These are phyloP conservation scores for Cutaneotrichosporon curvatum DNA, from an alignment of 1,284 basidiomycete species.

Conservation along the genomic window DNA sequence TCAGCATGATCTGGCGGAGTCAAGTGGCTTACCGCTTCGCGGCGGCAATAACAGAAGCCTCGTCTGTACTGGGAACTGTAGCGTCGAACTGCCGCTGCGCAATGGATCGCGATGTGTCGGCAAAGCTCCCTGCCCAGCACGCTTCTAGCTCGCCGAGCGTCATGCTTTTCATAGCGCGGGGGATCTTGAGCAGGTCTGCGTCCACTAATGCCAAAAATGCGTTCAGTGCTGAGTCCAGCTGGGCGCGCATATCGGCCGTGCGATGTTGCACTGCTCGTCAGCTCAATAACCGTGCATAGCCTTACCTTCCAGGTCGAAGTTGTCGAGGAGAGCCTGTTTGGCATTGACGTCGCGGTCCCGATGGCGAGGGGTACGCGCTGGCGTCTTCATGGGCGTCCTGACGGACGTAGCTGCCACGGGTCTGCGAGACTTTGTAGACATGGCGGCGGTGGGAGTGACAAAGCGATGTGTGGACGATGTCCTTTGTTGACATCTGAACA, in stretches of 20 bases:
- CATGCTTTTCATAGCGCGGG: constrained; percentile 36
- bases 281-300: background rate
- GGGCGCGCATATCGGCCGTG: constrained; percentile 3
- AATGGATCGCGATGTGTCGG: constrained; percentile 33
- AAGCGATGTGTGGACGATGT: too few relatives aligned
- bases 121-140: constrained; percentile 42
- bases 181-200: constrained; percentile 42
- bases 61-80: constrained; percentile 23
- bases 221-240: constrained; percentile 29
- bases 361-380: too few relatives aligned
- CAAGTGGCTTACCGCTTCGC: constrained; percentile 30
- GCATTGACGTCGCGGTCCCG: too few relatives aligned
- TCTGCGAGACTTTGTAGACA: too few relatives aligned
- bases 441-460: too few relatives aligned
- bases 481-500: too few relatives aligned
- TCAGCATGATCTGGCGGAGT: background rate
- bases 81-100: constrained; percentile 23
- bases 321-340: constrained; percentile 37
- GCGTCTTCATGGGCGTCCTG: too few relatives aligned
- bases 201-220: constrained; percentile 40
- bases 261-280: constrained; percentile 7
- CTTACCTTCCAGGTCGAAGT: constrained; percentile 47
- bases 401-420: too few relatives aligned
- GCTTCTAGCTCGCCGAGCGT: constrained; percentile 39
- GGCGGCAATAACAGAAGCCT: constrained; percentile 15